These are phyloP conservation scores for Aschersonia sp. DNA, from an alignment of 2,329 filamentous ascomycete genomes.

Conservation along the genomic window DNA sequence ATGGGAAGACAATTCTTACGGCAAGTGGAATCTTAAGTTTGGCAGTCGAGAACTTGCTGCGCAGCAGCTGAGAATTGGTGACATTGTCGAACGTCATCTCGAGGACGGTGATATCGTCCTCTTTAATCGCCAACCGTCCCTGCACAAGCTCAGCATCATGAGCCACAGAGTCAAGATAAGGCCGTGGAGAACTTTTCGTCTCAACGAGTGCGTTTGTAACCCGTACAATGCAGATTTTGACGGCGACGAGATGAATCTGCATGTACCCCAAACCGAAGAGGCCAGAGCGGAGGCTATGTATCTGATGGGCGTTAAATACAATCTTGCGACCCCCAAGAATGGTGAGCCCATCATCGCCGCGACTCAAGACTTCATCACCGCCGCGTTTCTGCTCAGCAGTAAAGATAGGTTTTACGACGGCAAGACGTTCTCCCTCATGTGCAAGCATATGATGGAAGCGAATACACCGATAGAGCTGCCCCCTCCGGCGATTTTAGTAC, in stretches of 20 bases:
- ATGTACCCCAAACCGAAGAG: slow-evolving; percentile 96
- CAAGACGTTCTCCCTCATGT: slow-evolving; percentile 76
- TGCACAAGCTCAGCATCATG: slow-evolving; percentile 98
- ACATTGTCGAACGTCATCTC: slow-evolving; percentile 86
- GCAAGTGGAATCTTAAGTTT: slow-evolving; percentile 58
- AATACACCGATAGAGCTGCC: slow-evolving; percentile 70
- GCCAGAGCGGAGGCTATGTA: slow-evolving; percentile 89
- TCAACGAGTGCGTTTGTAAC: slow-evolving; percentile 96
- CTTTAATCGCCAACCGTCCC: slow-evolving; percentile 93
- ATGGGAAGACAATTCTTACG: slow-evolving; percentile 50
- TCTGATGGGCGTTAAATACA: slow-evolving; percentile 96
- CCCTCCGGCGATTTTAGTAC: slow-evolving; percentile 74
- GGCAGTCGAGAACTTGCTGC: slow-evolving; percentile 59
- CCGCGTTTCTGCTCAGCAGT: slow-evolving; percentile 76
- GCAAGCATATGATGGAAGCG: slow-evolving; percentile 84
- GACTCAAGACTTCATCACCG: slow-evolving; percentile 99
- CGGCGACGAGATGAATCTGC: slow-evolving; percentile 97
- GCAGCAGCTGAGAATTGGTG: slow-evolving; percentile 62
- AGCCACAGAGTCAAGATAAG: slow-evolving; percentile 87
- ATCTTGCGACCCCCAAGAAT: slow-evolving; percentile 90
- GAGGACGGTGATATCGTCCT: slow-evolving; percentile 92
- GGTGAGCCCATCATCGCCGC: slow-evolving; percentile 96
- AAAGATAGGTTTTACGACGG: slow-evolving; percentile 91
- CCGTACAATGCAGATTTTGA: slow-evolving; percentile 99
- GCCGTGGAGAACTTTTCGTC: slow-evolving; percentile 86